phyloP scores from a whole-genome alignment of 345 rosid species.

The Murraya koenigii region DNA sequence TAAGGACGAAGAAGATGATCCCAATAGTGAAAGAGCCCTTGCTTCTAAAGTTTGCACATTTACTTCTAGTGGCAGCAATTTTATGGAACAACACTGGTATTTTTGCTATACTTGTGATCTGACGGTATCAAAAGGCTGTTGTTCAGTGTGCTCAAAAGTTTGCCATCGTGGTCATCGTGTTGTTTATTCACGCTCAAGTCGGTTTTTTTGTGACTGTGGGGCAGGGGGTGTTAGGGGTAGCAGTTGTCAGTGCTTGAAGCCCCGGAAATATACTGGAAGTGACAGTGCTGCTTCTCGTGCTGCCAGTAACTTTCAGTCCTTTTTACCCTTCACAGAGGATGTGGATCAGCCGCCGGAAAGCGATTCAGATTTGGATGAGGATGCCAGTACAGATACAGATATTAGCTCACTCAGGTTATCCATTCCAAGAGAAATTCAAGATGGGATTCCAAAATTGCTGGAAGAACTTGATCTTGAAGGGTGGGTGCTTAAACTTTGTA shows the following conservation, averaged over 20 bases:
- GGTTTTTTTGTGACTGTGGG: conserved; percentile 99
- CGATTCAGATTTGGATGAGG: conserved; percentile 93
- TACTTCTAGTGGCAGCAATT: conserved; percentile 97
- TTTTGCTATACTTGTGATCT: conserved; percentile 99
- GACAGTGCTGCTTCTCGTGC: conserved; percentile 50
- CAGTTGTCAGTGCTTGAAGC: conserved; percentile 96
- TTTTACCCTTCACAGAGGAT: conserved; percentile 76
- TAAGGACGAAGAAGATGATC: conserved; percentile 94
- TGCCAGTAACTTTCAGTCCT: conserved; percentile 62
- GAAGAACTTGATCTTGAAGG: conserved; percentile 83
- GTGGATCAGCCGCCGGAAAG: conserved; percentile 83
- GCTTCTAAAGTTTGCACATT: conserved; percentile 97
- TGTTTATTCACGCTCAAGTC: conserved; percentile 94
- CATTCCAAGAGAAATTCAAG: conserved; percentile 70
- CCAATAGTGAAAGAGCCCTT: conserved; percentile 80
- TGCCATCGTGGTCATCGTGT: conserved; percentile 99
- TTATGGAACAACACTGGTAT: conserved; percentile 99
- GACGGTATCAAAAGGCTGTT: conserved; percentile 94
- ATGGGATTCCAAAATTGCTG: conserved; percentile 57
- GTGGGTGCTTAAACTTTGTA: conserved; percentile 68
- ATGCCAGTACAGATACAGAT: conserved; percentile 49
- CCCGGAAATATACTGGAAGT: conserved; percentile 77
- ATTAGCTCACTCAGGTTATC: conserved; percentile 44
- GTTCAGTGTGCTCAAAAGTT: conserved; percentile 98
- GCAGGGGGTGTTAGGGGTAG: conserved; percentile 99